Conservation (phyloP, 2,329 filamentous ascomycete species). For the Trichoderma endophyticum region DNA sequence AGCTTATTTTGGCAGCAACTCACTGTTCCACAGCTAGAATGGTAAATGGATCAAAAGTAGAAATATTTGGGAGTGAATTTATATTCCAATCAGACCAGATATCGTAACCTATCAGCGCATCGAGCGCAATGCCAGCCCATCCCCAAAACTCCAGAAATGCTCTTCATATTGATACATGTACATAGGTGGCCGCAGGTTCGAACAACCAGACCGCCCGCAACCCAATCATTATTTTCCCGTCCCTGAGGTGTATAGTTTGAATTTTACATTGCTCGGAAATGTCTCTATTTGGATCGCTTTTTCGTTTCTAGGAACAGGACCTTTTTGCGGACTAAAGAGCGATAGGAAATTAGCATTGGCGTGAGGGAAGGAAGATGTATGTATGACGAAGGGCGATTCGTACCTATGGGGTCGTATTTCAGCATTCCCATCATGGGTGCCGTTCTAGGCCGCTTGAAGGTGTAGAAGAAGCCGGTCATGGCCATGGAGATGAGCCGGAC, state of each 20-base stretch:
- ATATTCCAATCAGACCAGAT: conserved; percentile 10
- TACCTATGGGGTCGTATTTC: conserved; percentile 97
- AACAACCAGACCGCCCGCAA: background rate
- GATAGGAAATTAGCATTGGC: background rate
- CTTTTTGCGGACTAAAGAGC: conserved; percentile 74
- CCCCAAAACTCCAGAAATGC: conserved; percentile 33
- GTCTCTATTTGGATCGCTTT: conserved; percentile 60
- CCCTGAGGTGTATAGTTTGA: background rate
- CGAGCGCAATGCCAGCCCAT: conserved; percentile 13
- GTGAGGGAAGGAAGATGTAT: background rate
- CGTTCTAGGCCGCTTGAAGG: conserved; percentile 76
- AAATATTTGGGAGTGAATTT: conserved; percentile 1
- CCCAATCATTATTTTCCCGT: background rate
- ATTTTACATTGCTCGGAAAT: background rate
- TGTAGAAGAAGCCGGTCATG: conserved; percentile 97
- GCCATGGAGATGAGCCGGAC: conserved; percentile 98
- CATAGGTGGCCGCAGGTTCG: background rate
- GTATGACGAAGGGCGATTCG: conserved; percentile 18
- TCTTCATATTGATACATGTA: conserved; percentile 31
- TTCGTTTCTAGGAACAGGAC: conserved; percentile 95
- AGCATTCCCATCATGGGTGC: conserved; percentile 90
- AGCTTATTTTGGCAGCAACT: background rate
- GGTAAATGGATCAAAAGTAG: background rate
- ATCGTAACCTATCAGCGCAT: conserved; percentile 15
- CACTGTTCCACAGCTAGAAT: background rate